Evolutionary conservation across 768 basidiomycete species (phyloP), one percentile per base, ranked within the genome.

Genomic region (Lentinula aciculospora): DNA sequence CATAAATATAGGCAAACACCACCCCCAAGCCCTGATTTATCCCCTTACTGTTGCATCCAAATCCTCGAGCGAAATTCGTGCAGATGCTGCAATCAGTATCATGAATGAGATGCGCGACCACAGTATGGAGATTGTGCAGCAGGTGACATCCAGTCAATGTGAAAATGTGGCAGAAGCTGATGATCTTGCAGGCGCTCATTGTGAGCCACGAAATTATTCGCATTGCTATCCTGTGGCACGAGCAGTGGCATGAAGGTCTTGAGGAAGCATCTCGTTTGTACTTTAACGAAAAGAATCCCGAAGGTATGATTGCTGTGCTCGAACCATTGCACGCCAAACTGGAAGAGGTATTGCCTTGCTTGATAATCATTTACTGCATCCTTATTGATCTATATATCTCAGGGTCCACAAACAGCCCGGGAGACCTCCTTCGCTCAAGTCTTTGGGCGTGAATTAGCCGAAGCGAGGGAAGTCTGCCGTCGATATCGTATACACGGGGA

Each of bases 201-300:
- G 93, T 99, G 70, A 92, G 92, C 67, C 86, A 90, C 29, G 97
- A 99, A 68, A 81, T 99, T 36, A 98, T 98, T 59, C 88, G 97
- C 19, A 92, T 98, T 6, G 96, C 97, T 6, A 98, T 99, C 60
- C 76, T 99, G 10, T 99, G 97, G 97, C 95, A 98, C 64, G 97
- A 99, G 69, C 76, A 94, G 62, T 99, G 97, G 97, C 94, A 98
- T 65, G 97, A 99, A 73, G 94, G 93, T 17, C 77, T 99, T 21
- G 97, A 99, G 73, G 97, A 99, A 71, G 97, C 97, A 5, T 97
- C 95, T 6, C 83, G 97, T 40, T 74, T 94, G 46, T 99, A 94
- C 75, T 99, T 95, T 78, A 94, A 92, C 9, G 97, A 98, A 64
- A 90, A 93, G 66, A 97, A 99, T 69, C 88, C 96, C 1, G 90